Conservation (phyloP, 2,329 filamentous ascomycete genomes). For the Aureobasidium uvarum region DNA sequence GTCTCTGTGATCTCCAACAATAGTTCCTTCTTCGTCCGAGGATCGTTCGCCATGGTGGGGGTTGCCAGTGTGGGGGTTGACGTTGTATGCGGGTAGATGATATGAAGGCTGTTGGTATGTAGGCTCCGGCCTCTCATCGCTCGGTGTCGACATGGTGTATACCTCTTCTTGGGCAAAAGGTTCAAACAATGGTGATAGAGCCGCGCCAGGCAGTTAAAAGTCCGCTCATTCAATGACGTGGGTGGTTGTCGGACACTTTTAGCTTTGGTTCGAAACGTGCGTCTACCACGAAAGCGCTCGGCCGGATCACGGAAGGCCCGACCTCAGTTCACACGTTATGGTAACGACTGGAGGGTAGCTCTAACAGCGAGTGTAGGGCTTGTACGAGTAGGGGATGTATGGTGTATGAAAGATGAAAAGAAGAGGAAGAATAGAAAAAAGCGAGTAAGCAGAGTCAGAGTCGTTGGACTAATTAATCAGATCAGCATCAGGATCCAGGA, state of each 20-base stretch:
- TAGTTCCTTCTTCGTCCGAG: conserved; percentile 40
- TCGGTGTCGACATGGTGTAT: conserved; percentile 38
- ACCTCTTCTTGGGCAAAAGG: background rate
- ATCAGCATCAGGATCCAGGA: conserved; percentile 23
- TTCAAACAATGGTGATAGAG: background rate
- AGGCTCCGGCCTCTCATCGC: conserved; percentile 39
- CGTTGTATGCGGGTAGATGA: conserved; percentile 37
- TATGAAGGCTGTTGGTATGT: conserved; percentile 34
- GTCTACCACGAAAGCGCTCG: conserved; percentile 15
- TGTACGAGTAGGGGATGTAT: background rate
- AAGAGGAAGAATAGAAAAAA: background rate
- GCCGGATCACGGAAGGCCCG: conserved; percentile 8
- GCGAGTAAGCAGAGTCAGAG: conserved; percentile 8
- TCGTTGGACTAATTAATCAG: conserved; percentile 15
- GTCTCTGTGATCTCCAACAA: conserved; percentile 35
- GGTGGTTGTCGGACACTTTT: conserved; percentile 8
- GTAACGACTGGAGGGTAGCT: conserved; percentile 1
- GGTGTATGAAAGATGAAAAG: background rate
- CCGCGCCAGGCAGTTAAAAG: conserved; percentile 18
- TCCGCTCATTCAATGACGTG: conserved; percentile 19
- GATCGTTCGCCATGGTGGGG: conserved; percentile 30
- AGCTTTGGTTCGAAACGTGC: conserved; percentile 19
- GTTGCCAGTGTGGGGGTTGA: conserved; percentile 31
- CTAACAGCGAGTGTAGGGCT: conserved; percentile 10
- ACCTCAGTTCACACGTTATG: background rate